These are phyloP conservation scores for Silene coronaria DNA, from an alignment of 179 eudicot genomes.

Conservation along the genomic window DNA sequence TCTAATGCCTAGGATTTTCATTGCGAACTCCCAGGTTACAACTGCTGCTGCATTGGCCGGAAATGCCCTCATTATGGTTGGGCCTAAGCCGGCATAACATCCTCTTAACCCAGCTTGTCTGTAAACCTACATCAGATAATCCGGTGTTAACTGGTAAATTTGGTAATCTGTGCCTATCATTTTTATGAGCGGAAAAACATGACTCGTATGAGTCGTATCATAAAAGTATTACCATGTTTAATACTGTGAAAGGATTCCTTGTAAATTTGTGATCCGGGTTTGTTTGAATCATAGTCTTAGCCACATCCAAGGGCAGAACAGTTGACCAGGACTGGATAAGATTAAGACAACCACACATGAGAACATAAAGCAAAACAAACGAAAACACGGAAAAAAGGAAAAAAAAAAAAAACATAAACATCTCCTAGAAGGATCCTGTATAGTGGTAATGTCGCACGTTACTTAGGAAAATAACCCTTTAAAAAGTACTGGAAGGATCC, in stretches of 20 bases:
- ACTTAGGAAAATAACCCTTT: background rate
- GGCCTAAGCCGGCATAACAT: constrained; percentile 86
- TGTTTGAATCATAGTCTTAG: constrained; percentile 84
- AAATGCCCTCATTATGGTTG: constrained; percentile 72
- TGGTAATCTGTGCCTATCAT: no score
- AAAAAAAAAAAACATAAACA: no score
- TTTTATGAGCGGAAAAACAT: no score
- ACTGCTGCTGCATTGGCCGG: constrained; percentile 96
- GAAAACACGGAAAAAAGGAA: background rate
- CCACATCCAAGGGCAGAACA: constrained; percentile 81
- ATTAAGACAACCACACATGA: background rate
- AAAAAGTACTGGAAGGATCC: no score
- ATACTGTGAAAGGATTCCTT: constrained; percentile 59
- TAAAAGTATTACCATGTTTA: constrained; percentile 40
- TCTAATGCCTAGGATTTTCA: constrained; percentile 64
- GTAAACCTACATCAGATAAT: constrained; percentile 43
- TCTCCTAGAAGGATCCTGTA: no score
- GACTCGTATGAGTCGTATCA: background rate
- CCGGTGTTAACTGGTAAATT: no score
- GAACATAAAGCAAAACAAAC: background rate
- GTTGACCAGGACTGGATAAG: constrained; percentile 61
- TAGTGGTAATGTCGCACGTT: background rate
- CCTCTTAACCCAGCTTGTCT: constrained; percentile 71
- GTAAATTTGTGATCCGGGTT: constrained; percentile 44
- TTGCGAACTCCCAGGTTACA: constrained; percentile 79